Conservation (phyloP, 2,329 filamentous ascomycete species). For the Diaporthe sp. region DNA sequence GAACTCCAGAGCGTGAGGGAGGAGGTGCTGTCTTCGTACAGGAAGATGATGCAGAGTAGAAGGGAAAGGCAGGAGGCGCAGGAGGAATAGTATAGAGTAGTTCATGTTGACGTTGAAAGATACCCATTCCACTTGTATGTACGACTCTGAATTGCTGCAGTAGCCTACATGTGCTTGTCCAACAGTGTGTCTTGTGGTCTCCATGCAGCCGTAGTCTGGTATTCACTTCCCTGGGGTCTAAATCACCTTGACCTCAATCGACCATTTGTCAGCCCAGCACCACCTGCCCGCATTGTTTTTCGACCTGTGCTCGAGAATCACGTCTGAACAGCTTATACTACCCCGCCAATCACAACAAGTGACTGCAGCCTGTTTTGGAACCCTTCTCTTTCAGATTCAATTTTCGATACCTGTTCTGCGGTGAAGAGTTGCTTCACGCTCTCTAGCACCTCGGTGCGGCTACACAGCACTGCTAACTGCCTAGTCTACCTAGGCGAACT, state of each 20-base stretch:
- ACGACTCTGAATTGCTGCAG: background rate
- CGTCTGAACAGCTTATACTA: too few species aligned
- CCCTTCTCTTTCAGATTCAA: background rate
- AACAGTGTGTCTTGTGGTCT: background rate
- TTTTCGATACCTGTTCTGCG: too few species aligned
- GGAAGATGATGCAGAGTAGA: conserved; percentile 73
- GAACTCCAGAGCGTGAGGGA: conserved; percentile 76
- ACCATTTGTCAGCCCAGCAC: background rate
- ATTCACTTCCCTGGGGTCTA: background rate
- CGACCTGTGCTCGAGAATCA: background rate
- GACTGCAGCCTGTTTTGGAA: background rate
- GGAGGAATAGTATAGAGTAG: background rate
- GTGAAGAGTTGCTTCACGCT: background rate
- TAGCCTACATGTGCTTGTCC: background rate
- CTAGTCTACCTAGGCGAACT: background rate
- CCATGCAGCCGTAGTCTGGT: background rate
- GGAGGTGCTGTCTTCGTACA: conserved; percentile 79
- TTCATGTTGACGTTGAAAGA: background rate
- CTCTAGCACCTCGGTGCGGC: background rate
- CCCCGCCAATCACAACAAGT: background rate
- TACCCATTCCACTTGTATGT: background rate
- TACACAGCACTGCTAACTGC: background rate
- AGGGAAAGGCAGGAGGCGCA: conserved; percentile 40
- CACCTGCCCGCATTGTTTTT: too few species aligned
- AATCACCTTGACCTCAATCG: background rate